These are phyloP conservation scores for Chamaecyparis obtusa DNA, from an alignment of 75 land plant species.

Conservation along the genomic window DNA sequence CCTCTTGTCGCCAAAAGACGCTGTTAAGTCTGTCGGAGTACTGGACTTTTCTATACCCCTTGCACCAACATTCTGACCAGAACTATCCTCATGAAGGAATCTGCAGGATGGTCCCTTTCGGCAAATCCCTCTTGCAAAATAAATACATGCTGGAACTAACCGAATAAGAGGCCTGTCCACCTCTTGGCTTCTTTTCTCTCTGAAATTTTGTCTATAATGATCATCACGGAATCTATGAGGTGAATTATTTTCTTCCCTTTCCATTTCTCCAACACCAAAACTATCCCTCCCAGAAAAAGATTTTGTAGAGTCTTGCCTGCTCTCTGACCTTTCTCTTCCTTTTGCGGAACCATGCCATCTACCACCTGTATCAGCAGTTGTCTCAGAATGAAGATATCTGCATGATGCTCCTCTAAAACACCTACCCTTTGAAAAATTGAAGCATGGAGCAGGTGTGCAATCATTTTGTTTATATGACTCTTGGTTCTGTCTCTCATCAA, in stretches of 20 bases:
- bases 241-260: conserved; percentile 1
- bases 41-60: conserved; percentile 11
- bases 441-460: conserved; percentile 35
- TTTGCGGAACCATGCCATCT: conserved; percentile 9
- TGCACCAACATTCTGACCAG: conserved; percentile 20
- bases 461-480: not conserved
- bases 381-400: conserved; percentile 44
- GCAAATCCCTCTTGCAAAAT: conserved; percentile 52
- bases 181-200: conserved; percentile 12
- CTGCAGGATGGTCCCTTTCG: conserved; percentile 45
- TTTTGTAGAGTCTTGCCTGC: conserved; percentile 16
- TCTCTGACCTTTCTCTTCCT: conserved; percentile 22
- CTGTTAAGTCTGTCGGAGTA: conserved; percentile 12
- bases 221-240: conserved; percentile 1
- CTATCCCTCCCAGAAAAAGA: conserved; percentile 18
- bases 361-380: conserved; percentile 10
- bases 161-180: conserved; percentile 11
- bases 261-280: not conserved
- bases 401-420: conserved; percentile 59
- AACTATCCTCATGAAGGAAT: conserved; percentile 38
- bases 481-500: conserved; percentile 2
- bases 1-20: conserved; percentile 10
- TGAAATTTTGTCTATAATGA: conserved; percentile 3
- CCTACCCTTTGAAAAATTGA: conserved; percentile 55
- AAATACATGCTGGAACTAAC: conserved; percentile 23